Conservation (phyloP, 1,139 yeast genomes). For the Blastobotrys petasosporus region DNA sequence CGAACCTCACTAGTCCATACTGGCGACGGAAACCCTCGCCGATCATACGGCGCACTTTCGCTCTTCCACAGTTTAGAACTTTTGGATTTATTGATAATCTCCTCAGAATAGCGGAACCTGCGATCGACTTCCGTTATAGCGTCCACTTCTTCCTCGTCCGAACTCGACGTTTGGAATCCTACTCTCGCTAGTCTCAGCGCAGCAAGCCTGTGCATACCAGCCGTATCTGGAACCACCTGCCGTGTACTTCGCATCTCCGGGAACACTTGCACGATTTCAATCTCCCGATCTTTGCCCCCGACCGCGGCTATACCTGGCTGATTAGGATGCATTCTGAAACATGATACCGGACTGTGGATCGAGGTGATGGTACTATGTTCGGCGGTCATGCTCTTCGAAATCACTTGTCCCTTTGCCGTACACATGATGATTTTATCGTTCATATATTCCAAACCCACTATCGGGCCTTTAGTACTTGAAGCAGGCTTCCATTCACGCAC, state of each 20-base stretch:
- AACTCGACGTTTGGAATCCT: not conserved
- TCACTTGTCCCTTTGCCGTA: conserved; percentile 41
- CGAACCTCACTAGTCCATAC: conserved; percentile 33
- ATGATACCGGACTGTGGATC: conserved; percentile 38
- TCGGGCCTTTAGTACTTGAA: conserved; percentile 27
- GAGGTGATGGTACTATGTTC: conserved; percentile 21
- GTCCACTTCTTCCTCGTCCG: not conserved
- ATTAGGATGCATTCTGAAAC: conserved; percentile 33
- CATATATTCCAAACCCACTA: conserved; percentile 33
- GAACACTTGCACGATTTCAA: conserved; percentile 28
- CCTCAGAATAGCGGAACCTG: not conserved
- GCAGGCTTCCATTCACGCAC: conserved; percentile 35
- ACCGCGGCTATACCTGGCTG: conserved; percentile 33
- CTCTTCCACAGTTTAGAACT: conserved; percentile 27
- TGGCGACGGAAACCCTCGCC: conserved; percentile 12
- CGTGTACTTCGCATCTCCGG: conserved; percentile 7
- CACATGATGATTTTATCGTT: conserved; percentile 40
- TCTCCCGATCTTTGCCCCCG: conserved; percentile 44
- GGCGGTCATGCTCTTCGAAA: conserved; percentile 42
- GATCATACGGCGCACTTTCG: conserved; percentile 14
- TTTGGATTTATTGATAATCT: not conserved
- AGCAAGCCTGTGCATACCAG: not conserved
- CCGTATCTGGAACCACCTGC: conserved; percentile 1
- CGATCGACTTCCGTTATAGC: not conserved
- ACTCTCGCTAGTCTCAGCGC: no score